These are phyloP conservation scores for Fusarium longipes DNA, from an alignment of 2,329 filamentous ascomycete genomes.

Conservation along the genomic window DNA sequence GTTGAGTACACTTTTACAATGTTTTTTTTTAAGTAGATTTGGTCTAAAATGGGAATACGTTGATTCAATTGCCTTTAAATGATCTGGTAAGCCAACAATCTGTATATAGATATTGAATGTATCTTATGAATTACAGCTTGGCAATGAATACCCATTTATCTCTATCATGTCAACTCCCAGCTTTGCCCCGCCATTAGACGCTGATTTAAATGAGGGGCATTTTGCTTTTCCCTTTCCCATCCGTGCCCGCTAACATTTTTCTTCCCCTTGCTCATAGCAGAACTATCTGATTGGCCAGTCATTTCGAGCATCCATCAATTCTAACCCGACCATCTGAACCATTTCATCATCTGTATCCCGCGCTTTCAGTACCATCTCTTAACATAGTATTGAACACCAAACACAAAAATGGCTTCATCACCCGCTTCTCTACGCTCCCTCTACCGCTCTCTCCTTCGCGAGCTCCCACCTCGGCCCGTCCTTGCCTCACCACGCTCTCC, in stretches of 20 bases:
- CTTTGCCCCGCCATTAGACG: conserved; percentile 34
- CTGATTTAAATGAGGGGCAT: conserved; percentile 37
- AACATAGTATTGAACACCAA: background rate
- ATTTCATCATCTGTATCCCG: conserved; percentile 8
- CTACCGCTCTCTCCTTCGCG: conserved; percentile 89
- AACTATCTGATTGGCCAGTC: conserved; percentile 29
- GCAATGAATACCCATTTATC: background rate
- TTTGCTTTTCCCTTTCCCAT: conserved; percentile 5
- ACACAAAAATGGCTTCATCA: conserved; percentile 50
- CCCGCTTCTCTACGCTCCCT: conserved; percentile 74
- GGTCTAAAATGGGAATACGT: background rate
- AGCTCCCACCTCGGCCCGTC: conserved; percentile 79
- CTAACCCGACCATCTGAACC: conserved; percentile 5
- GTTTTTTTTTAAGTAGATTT: background rate
- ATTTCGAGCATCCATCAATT: conserved; percentile 30
- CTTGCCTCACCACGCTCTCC: conserved; percentile 69
- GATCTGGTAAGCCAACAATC: background rate
- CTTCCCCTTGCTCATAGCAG: conserved; percentile 11
- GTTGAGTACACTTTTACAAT: background rate
- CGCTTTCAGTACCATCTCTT: background rate
- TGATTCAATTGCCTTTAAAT: background rate
- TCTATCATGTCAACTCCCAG: background rate
- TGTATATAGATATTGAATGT: background rate
- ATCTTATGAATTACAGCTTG: background rate
- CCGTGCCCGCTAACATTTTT: conserved; percentile 30